Percentiles rank a stretch among this genome's conserved stretches.
Evolutionary conservation across 148 eudicot species (phyloP).

Genomic region (Arbutus unedo): DNA sequence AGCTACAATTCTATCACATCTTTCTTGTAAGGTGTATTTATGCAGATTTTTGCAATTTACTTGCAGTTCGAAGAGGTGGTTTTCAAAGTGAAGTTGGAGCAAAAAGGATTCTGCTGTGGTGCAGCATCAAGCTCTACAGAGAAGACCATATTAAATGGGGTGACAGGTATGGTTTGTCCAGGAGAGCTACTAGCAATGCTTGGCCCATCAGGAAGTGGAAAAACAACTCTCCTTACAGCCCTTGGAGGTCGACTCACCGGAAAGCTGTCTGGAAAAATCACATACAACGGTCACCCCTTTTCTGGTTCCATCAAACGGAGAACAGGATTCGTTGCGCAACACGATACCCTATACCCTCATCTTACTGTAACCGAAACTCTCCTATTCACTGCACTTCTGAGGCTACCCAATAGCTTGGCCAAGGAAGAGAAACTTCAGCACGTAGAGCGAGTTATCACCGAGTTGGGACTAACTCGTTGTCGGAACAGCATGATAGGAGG

Average conservation of each 20-base stretch:
- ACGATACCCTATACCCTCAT: constrained; percentile 82
- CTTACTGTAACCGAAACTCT: constrained; percentile 85
- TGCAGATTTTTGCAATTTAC: constrained; percentile 8
- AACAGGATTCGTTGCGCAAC: constrained; percentile 84
- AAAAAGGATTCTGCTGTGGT: constrained; percentile 42
- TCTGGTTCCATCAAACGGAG: constrained; percentile 62
- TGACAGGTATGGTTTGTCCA: constrained; percentile 76
- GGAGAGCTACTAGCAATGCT: constrained; percentile 95
- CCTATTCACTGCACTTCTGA: constrained; percentile 76
- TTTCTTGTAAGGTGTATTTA: not conserved
- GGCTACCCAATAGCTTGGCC: constrained; percentile 64
- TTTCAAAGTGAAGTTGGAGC: constrained; percentile 61
- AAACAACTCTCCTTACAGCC: constrained; percentile 90
- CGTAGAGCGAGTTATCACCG: constrained; percentile 60
- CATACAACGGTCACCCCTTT: constrained; percentile 71
- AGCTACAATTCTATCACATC: not conserved
- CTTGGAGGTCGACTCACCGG: constrained; percentile 79
- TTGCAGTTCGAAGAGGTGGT: constrained; percentile 87
- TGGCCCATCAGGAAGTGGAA: constrained; percentile 99
- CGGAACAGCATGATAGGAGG: constrained; percentile 88
- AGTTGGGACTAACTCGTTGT: constrained; percentile 63
- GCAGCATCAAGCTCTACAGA: constrained; percentile 47
- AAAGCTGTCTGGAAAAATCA: constrained; percentile 67
- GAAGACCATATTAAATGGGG: constrained; percentile 74
- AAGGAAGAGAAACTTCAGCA: constrained; percentile 51